Evolutionary conservation across 179 eudicot genomes (phyloP).

Genomic region (Silene coronaria): DNA sequence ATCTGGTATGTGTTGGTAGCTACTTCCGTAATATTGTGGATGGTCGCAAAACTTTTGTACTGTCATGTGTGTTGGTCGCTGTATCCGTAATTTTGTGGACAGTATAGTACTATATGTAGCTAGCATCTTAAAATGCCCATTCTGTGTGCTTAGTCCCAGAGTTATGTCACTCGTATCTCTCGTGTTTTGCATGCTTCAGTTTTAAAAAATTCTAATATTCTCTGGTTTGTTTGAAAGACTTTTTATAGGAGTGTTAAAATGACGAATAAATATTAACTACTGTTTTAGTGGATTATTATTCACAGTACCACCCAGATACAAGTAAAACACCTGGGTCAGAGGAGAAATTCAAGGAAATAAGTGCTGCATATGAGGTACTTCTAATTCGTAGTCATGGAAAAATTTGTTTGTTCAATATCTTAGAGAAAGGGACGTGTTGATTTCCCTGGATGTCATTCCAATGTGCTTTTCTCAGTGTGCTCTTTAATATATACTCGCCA

Average conservation of each 20-base stretch:
- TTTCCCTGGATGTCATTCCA: neutral
- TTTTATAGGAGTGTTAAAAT: slow-evolving; percentile 1
- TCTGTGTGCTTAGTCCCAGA: neutral
- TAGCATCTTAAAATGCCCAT: neutral
- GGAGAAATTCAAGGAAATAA: slow-evolving; percentile 85
- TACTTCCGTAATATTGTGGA: neutral
- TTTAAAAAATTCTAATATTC: neutral
- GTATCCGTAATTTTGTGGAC: neutral
- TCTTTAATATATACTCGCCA: neutral
- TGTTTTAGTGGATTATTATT: slow-evolving; percentile 8
- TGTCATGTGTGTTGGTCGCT: neutral
- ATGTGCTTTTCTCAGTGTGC: neutral
- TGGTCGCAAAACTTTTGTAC: neutral
- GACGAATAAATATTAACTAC: neutral
- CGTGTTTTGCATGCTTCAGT: neutral
- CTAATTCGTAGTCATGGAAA: neutral
- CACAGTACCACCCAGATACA: slow-evolving; percentile 89
- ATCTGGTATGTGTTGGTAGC: no score
- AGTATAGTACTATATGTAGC: neutral
- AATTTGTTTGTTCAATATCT: neutral
- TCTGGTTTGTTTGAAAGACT: neutral
- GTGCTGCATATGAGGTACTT: slow-evolving; percentile 93
- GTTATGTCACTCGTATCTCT: neutral
- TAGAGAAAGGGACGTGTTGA: neutral
- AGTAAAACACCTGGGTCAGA: slow-evolving; percentile 71